Base-by-base conservation (phyloP, 768 basidiomycete species). In the Hygrophoropsis aurantiaca region DNA sequence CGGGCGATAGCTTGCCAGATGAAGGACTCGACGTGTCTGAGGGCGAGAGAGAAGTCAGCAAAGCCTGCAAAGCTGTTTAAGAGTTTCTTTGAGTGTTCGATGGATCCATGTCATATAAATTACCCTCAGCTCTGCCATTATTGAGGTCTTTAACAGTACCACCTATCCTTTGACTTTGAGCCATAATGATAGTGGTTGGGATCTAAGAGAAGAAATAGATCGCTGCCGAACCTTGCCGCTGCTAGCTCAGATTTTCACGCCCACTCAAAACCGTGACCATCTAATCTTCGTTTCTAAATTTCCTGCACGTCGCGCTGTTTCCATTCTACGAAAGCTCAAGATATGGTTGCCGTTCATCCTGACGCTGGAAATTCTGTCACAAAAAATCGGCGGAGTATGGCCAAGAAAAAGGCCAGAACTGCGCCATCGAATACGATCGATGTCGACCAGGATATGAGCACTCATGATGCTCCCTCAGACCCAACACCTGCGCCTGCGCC, bases 321-420 rank as follows among this genome's bases (percentile, higher is more conserved):
- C 42, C 40, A 16, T 34, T 18, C 0, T 27, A 23, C 1, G 51
- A 35, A 40, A 37, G 38, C 51, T 36, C 45, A 26, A 47, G 55
- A 52, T 56, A 68, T 76, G 77, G 74, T 72, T 47, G 74, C 72
- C 52, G 61, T 69, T 16, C 73, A 71, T 43, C 49, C 70, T 19
- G 54, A 57, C 8, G 58, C 66, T 15, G 65, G 56, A 37, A 61
- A 58, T 9, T 39, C 69, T 23, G 57, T 55, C 20, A 43, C 62
- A 54, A 80, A 78, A 56, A 75, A 61, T 18, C 66, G 77, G 35
- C 71, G 75, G 47, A 71, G 72, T 51, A 53, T 73, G 42, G 42
- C 60, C 40, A 80, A 74, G 66, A 78, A 73, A 55, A 65, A 56
- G 34, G 48, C 48, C 15, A 48, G 59, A 36, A 47, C 44, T 32